These are phyloP conservation scores for Calcarisporium arbuscula DNA, from an alignment of 2,329 filamentous ascomycete species.

Conservation along the genomic window DNA sequence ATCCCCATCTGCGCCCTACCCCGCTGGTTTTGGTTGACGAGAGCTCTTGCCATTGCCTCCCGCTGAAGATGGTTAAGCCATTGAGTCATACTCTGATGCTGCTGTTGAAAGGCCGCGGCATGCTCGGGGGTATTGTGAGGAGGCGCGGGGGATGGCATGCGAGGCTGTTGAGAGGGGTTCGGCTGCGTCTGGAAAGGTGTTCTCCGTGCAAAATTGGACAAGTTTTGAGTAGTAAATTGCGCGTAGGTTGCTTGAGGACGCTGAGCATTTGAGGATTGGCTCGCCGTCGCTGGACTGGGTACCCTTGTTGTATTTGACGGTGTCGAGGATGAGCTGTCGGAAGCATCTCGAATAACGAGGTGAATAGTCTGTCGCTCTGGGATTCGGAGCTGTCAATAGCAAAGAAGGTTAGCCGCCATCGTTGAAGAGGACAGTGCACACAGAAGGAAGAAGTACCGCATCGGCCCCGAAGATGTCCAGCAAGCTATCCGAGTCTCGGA, in stretches of 20 bases:
- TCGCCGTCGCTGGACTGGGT: conserved; percentile 19
- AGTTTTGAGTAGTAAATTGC: conserved; percentile 9
- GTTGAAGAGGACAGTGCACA: conserved; percentile 2
- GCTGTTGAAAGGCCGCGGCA: conserved; percentile 26
- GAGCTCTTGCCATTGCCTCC: conserved; percentile 35
- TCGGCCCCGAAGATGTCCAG: conserved; percentile 51
- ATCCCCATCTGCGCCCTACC: conserved; percentile 32
- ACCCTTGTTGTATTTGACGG: conserved; percentile 17
- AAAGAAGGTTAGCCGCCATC: conserved; percentile 8
- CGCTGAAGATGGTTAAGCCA: conserved; percentile 42
- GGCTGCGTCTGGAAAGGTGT: conserved; percentile 20
- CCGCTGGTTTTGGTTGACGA: conserved; percentile 37
- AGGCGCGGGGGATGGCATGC: conserved; percentile 23
- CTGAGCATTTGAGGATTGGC: conserved; percentile 16
- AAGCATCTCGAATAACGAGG: conserved; percentile 40
- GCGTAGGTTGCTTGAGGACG: conserved; percentile 12
- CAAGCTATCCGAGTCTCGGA: conserved; percentile 49
- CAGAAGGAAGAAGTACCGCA: conserved; percentile 29
- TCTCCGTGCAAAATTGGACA: no score
- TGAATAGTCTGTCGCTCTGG: conserved; percentile 46
- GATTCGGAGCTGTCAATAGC: conserved; percentile 30
- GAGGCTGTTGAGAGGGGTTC: conserved; percentile 20
- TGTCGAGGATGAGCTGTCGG: conserved; percentile 22
- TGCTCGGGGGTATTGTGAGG: conserved; percentile 20
- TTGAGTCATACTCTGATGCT: conserved; percentile 37